Percentiles rank a stretch among this genome's conserved stretches.
phyloP scores from a whole-genome alignment of 2,329 filamentous ascomycete species.

The Aspergillus niger region DNA sequence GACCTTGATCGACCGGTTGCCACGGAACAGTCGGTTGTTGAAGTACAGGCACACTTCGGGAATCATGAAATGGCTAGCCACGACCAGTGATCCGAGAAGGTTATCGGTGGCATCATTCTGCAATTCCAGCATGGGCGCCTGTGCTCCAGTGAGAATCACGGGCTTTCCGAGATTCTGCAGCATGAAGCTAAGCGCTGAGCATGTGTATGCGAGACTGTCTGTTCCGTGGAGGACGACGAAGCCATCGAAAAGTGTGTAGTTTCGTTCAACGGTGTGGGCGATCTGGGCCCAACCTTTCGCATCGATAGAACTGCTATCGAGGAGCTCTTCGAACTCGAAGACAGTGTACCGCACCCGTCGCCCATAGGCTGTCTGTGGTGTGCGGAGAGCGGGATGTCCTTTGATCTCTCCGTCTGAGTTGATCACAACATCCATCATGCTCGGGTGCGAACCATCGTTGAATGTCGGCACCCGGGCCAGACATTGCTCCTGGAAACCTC shows the following conservation, averaged over 20 bases:
- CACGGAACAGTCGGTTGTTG: slow-evolving; percentile 85
- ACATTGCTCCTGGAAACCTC: slow-evolving; percentile 77
- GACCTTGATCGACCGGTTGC: slow-evolving; percentile 85
- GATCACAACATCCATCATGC: slow-evolving; percentile 58
- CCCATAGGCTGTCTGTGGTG: slow-evolving; percentile 76
- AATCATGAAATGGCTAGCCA: slow-evolving; percentile 89
- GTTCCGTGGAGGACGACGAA: slow-evolving; percentile 92
- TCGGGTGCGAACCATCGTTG: slow-evolving; percentile 70
- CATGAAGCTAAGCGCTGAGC: slow-evolving; percentile 91
- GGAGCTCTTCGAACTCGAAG: slow-evolving; percentile 78
- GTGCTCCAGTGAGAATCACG: slow-evolving; percentile 79
- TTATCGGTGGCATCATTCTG: slow-evolving; percentile 93
- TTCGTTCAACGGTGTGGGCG: slow-evolving; percentile 73
- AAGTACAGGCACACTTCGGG: slow-evolving; percentile 94
- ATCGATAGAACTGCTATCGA: slow-evolving; percentile 89
- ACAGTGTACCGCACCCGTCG: slow-evolving; percentile 81
- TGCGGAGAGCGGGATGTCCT: slow-evolving; percentile 70
- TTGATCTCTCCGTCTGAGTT: slow-evolving; percentile 52
- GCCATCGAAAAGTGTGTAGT: slow-evolving; percentile 86
- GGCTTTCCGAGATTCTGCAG: slow-evolving; percentile 87
- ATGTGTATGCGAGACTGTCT: slow-evolving; percentile 85
- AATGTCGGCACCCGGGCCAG: slow-evolving; percentile 82
- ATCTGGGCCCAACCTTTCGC: slow-evolving; percentile 85
- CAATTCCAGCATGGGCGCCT: slow-evolving; percentile 84
- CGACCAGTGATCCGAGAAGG: slow-evolving; percentile 80